phyloP scores from a whole-genome alignment of 2,329 filamentous ascomycete species.

The Chaetomiaceae sp. region DNA sequence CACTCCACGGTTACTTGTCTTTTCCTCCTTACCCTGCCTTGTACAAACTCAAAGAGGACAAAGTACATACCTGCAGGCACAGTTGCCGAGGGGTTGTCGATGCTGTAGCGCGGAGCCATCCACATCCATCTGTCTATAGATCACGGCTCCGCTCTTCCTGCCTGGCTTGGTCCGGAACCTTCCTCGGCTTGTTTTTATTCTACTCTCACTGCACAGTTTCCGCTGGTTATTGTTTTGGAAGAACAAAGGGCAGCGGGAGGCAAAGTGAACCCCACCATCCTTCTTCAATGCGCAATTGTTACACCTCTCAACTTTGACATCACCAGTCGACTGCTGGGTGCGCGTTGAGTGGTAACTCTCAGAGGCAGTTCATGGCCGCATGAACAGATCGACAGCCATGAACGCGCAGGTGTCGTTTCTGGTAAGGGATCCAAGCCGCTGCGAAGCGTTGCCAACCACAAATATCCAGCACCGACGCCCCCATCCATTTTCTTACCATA shows the following conservation, averaged over 20 bases:
- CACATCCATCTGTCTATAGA: background rate
- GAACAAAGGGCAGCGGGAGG: background rate
- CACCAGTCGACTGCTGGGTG: background rate
- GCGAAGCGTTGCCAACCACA: background rate
- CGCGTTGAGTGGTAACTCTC: background rate
- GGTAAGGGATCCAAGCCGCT: conserved; percentile 40
- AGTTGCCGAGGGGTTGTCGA: background rate
- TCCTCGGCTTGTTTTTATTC: background rate
- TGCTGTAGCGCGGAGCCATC: background rate
- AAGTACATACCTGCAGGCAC: background rate
- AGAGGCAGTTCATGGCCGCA: background rate
- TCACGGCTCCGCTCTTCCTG: background rate
- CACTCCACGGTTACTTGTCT: too few relatives aligned
- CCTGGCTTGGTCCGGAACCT: too few relatives aligned
- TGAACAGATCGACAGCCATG: conserved; percentile 36
- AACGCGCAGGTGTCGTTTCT: conserved; percentile 56
- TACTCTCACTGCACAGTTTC: background rate
- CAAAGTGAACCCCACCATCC: too few relatives aligned
- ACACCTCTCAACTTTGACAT: too few relatives aligned
- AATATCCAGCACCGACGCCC: background rate
- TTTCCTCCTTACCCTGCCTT: too few relatives aligned
- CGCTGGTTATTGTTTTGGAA: background rate
- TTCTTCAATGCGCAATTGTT: too few relatives aligned
- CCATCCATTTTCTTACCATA: background rate
- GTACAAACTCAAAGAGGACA: background rate